A percentile compares a stretch with the other conserved stretches of the same genome.
Conservation (phyloP, 768 basidiomycete species). For the Saitozyma podzolica region DNA sequence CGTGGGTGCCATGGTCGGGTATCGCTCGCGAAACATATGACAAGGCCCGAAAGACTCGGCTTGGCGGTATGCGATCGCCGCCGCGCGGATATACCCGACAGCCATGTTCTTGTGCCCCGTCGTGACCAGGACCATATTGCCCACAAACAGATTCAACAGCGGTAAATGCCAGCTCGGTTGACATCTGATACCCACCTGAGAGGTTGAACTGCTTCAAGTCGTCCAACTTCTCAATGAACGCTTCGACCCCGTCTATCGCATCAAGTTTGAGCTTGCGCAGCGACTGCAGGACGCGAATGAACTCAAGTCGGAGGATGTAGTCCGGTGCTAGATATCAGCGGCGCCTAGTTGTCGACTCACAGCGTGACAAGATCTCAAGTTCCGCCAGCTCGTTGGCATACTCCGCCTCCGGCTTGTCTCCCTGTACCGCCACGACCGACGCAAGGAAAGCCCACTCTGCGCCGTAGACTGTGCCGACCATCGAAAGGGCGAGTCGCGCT, state of each 20-base stretch:
- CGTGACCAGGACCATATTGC: not conserved
- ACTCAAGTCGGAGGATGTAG: not conserved
- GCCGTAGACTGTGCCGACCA: slow-evolving; percentile 11
- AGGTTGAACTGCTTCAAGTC: slow-evolving; percentile 7
- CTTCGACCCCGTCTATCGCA: slow-evolving; percentile 12
- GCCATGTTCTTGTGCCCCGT: slow-evolving; percentile 1
- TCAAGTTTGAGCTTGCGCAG: not conserved
- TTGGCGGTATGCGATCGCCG: slow-evolving; percentile 1
- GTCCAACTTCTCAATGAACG: slow-evolving; percentile 4
- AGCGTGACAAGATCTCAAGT: not conserved
- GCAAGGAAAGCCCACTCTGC: slow-evolving; percentile 24
- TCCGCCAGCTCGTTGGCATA: not conserved
- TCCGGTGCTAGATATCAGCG: not conserved
- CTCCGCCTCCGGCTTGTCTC: not conserved
- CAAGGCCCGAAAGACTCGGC: slow-evolving; percentile 10
- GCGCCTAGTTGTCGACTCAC: not conserved
- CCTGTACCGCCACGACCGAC: slow-evolving; percentile 4
- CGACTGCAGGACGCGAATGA: not conserved
- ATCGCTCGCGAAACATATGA: slow-evolving; percentile 1
- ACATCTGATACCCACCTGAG: slow-evolving; percentile 6
- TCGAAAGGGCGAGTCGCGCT: not conserved
- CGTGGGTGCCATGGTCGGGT: not conserved
- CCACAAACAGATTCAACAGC: slow-evolving; percentile 9
- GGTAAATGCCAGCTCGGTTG: slow-evolving; percentile 1
- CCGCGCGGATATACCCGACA: slow-evolving; percentile 9